phyloP scores from a whole-genome alignment of 306 rosid genomes.

The Pueraria montana region DNA sequence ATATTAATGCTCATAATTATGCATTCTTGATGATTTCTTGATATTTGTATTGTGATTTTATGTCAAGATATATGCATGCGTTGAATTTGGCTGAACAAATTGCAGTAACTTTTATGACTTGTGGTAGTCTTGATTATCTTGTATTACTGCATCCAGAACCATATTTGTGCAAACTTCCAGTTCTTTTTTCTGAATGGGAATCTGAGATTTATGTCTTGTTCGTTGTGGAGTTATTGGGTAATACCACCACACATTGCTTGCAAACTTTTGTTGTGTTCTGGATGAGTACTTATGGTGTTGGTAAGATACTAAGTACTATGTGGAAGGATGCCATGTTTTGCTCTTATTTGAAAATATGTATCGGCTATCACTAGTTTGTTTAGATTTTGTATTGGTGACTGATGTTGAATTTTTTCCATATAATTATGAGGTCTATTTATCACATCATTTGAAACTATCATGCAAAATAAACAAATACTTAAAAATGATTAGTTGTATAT shows the following conservation, averaged over 20 bases:
- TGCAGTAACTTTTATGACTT: slow-evolving; percentile 1
- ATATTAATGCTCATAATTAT: neutral
- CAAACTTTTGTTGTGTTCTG: neutral
- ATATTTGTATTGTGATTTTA: neutral
- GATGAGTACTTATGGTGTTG: slow-evolving; percentile 10
- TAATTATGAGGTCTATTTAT: slow-evolving; percentile 22
- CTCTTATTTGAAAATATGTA: slow-evolving; percentile 41
- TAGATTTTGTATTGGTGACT: slow-evolving; percentile 22
- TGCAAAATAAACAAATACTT: neutral
- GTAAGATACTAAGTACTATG: slow-evolving; percentile 14
- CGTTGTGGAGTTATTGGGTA: slow-evolving; percentile 10
- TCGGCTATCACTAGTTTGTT: neutral
- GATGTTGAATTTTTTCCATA: neutral
- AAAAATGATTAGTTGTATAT: slow-evolving; percentile 25
- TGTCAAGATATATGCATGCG: slow-evolving; percentile 11
- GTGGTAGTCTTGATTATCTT: slow-evolving; percentile 9
- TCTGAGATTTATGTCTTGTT: slow-evolving; percentile 24
- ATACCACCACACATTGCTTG: neutral
- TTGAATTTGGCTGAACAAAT: slow-evolving; percentile 13
- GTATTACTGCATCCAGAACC: slow-evolving; percentile 12
- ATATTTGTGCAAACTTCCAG: slow-evolving; percentile 22
- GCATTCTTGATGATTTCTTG: neutral
- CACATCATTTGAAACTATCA: slow-evolving; percentile 20
- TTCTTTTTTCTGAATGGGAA: slow-evolving; percentile 9
- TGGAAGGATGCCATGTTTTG: slow-evolving; percentile 20